Conservation (phyloP, 2,329 filamentous ascomycete genomes). For the Fusarium sp. region DNA sequence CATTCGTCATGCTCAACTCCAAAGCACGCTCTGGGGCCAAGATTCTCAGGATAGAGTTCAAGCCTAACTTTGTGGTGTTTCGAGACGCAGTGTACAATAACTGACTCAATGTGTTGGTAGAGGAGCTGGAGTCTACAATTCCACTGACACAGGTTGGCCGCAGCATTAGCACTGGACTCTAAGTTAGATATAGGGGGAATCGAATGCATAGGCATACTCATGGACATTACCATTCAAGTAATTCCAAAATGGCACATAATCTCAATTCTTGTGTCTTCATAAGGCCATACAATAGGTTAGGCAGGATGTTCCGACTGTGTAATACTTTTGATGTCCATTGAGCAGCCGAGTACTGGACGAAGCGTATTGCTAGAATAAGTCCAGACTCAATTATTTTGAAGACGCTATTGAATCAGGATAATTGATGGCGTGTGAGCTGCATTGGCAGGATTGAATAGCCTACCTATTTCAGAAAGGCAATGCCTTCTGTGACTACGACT, state of each 20-base stretch:
- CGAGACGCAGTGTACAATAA: not conserved
- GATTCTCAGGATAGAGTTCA: not conserved
- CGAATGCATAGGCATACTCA: not conserved
- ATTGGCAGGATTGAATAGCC: not conserved
- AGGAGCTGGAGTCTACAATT: not conserved
- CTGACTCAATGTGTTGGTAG: not conserved
- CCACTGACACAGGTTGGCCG: not conserved
- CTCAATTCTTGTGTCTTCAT: not conserved
- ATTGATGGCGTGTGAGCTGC: not conserved
- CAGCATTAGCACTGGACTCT: not conserved
- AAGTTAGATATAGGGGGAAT: not conserved
- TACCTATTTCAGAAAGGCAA: not conserved
- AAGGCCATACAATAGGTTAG: not conserved
- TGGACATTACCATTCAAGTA: not conserved
- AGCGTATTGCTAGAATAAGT: not conserved
- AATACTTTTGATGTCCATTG: not conserved
- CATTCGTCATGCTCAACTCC: not conserved
- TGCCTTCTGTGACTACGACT: not conserved
- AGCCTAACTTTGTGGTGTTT: not conserved
- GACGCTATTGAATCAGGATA: not conserved
- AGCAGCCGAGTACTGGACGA: not conserved
- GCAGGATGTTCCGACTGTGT: not conserved
- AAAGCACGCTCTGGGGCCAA: not conserved
- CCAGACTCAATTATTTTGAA: not conserved
- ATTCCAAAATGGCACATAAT: not conserved